A percentile compares a stretch with the other conserved stretches of the same genome.
These are phyloP conservation scores for Penicillium sp. DNA, from an alignment of 2,329 filamentous ascomycete genomes.

Conservation along the genomic window DNA sequence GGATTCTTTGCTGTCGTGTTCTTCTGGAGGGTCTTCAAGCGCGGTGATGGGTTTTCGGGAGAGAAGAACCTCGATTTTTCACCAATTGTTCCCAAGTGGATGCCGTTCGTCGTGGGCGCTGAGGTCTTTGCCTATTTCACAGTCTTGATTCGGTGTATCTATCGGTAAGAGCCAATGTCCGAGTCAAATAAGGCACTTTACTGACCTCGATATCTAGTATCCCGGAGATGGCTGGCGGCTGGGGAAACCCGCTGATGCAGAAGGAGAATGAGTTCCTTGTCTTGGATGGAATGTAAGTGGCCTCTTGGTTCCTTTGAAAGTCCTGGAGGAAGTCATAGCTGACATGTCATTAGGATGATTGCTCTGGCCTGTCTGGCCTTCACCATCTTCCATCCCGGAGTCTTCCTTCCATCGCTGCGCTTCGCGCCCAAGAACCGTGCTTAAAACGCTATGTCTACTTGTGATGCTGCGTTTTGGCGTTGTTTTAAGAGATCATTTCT, in stretches of 20 bases:
- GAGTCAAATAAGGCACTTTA: not conserved
- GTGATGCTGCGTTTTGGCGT: not conserved
- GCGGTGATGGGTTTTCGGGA: constrained; percentile 19
- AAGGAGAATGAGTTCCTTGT: constrained; percentile 42
- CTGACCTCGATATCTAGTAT: constrained; percentile 27
- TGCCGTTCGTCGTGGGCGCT: constrained; percentile 23
- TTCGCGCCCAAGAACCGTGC: constrained; percentile 19
- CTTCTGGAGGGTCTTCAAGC: constrained; percentile 35
- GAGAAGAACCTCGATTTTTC: constrained; percentile 24
- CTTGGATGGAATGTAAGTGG: constrained; percentile 41
- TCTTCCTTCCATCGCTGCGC: constrained; percentile 35
- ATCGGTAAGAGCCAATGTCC: constrained; percentile 27
- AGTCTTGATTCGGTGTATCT: constrained; percentile 38
- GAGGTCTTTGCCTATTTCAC: constrained; percentile 34
- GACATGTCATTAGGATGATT: constrained; percentile 35
- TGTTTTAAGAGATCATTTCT: not conserved
- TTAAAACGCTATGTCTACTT: not conserved
- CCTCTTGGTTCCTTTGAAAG: not conserved
- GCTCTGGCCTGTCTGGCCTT: constrained; percentile 35
- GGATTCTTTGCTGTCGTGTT: constrained; percentile 35
- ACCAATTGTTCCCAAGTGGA: constrained; percentile 13
- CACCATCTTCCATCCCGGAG: constrained; percentile 39
- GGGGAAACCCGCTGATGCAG: constrained; percentile 42
- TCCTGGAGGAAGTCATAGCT: not conserved
- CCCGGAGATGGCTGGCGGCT: constrained; percentile 45